Base-by-base conservation (phyloP, 441 rosid genomes). In the Viola pubescens region DNA sequence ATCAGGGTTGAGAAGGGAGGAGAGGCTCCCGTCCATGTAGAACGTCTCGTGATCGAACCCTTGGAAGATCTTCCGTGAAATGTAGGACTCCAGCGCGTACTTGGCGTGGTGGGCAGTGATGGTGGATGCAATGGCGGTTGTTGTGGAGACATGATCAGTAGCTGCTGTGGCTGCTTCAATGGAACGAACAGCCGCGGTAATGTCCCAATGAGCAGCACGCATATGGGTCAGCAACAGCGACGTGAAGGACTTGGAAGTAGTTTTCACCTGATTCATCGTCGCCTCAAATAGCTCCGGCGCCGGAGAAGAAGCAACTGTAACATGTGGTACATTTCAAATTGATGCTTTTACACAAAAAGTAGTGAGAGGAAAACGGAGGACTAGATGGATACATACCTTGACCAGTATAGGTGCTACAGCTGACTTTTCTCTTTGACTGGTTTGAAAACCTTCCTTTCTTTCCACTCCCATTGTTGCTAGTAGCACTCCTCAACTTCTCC, bases 1-100 rank as follows among this genome's bases (percentile, higher is more conserved):
- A 9, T 85, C 88, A 0, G 96, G 95, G 61, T 90, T 89, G 63
- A 89, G 80, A 50, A 88, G 87, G 0, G 95, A 94, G 12, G 94
- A 88, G 42, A 90, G 82, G 76, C 95, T 89, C 9, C 95, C 96
- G 37, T 94, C 99, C 95, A 88, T 81, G 78, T 86, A 94, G 74
- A 94, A 88, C 3, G 96, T 89, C 79, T 94, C 97, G 16, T 90
- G 95, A 74, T 88, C 99, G 45, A 89, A 88, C 3, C 98, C 97
- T 61, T 81, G 87, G 64, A 89, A 86, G 72, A 86, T 70, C 64
- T 89, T 94, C 46, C 86, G 72, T 4, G 79, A 79, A 49, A 88
- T 74, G 77, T 86, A 89, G 7, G 95, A 94, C 59, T 87, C 96
- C 0, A 88, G 72, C 10, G 96, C 97, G 41, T 78, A 89, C 73